Percentiles rank a stretch among this genome's conserved stretches.
Conservation (phyloP, 768 basidiomycete genomes). For the Boletellus sp. region DNA sequence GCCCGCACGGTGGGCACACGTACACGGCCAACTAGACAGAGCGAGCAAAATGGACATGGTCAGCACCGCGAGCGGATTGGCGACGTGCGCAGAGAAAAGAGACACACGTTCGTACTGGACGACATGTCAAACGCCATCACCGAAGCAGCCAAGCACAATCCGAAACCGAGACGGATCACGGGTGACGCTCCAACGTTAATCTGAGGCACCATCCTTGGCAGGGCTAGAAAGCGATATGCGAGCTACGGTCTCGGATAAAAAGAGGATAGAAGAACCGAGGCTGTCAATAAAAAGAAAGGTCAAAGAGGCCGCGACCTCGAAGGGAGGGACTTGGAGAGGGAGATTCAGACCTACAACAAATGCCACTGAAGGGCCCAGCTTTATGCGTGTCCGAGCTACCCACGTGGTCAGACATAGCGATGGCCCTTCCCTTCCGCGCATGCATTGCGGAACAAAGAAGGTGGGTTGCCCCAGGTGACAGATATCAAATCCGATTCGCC, state of each 20-base stretch:
- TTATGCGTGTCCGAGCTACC: not conserved
- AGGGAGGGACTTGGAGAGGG: not conserved
- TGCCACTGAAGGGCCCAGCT: not conserved
- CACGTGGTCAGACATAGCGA: constrained; percentile 16
- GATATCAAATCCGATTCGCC: constrained; percentile 16
- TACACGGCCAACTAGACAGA: constrained; percentile 25
- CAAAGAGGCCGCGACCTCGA: not conserved
- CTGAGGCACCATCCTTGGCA: constrained; percentile 9
- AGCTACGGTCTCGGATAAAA: not conserved
- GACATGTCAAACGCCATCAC: constrained; percentile 26
- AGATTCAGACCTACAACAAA: not conserved
- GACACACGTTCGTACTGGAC: constrained; percentile 21
- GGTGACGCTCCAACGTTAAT: not conserved
- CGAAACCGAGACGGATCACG: constrained; percentile 14
- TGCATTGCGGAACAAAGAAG: constrained; percentile 1
- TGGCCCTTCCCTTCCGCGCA: constrained; percentile 7
- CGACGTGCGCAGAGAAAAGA: not conserved
- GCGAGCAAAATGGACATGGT: not conserved
- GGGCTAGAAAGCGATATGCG: not conserved
- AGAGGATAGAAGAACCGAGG: not conserved
- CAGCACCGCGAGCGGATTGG: not conserved
- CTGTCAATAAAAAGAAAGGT: not conserved
- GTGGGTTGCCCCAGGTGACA: not conserved
- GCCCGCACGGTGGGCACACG: not conserved
- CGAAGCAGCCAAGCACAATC: constrained; percentile 8